These are phyloP conservation scores for Parastagonospora avenae DNA, from an alignment of 2,329 filamentous ascomycete species.

Conservation along the genomic window DNA sequence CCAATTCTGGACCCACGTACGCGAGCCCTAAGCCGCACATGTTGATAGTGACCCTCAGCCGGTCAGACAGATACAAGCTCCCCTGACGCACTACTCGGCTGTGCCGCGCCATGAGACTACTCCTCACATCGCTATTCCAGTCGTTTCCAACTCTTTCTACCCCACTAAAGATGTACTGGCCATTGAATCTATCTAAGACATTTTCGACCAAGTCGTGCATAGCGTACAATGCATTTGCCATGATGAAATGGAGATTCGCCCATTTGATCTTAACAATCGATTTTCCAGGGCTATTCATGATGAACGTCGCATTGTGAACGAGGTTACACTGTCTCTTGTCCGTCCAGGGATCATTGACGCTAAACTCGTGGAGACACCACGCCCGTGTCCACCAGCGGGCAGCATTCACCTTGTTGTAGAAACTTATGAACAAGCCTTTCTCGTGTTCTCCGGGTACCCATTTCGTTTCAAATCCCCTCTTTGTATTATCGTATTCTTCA, in stretches of 20 bases:
- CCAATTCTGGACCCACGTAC: conserved; percentile 5
- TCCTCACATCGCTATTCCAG: conserved; percentile 1
- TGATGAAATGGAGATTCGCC: conserved; percentile 8
- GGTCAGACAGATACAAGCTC: conserved; percentile 12
- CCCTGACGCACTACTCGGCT: conserved; percentile 13
- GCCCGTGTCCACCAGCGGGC: conserved; percentile 21
- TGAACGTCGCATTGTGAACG: conserved; percentile 17
- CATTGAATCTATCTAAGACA: background rate
- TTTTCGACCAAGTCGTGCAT: background rate
- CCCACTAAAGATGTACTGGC: conserved; percentile 1
- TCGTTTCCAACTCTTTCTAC: background rate
- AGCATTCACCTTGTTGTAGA: conserved; percentile 9
- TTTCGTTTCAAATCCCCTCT: background rate
- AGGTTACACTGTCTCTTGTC: conserved; percentile 10
- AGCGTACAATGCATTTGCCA: conserved; percentile 1
- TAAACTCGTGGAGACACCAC: conserved; percentile 25
- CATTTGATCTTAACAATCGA: conserved; percentile 19
- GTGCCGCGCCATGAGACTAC: conserved; percentile 17
- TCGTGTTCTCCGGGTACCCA: background rate
- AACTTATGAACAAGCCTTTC: background rate
- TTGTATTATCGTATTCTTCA: conserved; percentile 3
- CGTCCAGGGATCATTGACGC: conserved; percentile 17
- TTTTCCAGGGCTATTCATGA: conserved; percentile 13
- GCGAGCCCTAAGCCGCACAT: conserved; percentile 17
- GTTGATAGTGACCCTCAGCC: conserved; percentile 20